These are phyloP conservation scores for Pyrenophora seminiperda DNA, from an alignment of 2,329 filamentous ascomycete species.

Conservation along the genomic window DNA sequence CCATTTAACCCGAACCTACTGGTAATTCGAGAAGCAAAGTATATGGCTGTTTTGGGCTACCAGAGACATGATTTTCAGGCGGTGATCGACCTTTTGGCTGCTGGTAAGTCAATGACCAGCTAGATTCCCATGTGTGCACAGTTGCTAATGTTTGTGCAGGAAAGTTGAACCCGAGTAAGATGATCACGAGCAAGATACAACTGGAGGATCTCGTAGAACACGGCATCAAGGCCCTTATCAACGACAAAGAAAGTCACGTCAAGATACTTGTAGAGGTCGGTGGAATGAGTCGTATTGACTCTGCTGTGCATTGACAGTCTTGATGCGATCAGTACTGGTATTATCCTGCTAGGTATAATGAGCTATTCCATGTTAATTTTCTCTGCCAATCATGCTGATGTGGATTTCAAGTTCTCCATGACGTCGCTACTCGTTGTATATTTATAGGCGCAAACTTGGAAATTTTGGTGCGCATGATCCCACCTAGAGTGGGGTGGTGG, in stretches of 20 bases:
- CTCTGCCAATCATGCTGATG: no score
- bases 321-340: not conserved
- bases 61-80: conserved; percentile 60
- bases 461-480: not conserved
- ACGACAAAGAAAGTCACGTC: conserved; percentile 66
- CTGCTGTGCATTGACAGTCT: conserved; percentile 10
- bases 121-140: not conserved
- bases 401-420: no score
- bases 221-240: conserved; percentile 62
- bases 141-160: conserved; percentile 41
- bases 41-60: conserved; percentile 58
- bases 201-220: conserved; percentile 62
- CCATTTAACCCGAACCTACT: conserved; percentile 61
- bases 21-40: conserved; percentile 59
- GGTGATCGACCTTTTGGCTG: conserved; percentile 59
- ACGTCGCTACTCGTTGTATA: no score
- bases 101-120: conserved; percentile 34
- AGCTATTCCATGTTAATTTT: not conserved
- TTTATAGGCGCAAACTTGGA: no score
- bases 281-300: conserved; percentile 21
- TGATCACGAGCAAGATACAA: conserved; percentile 66
- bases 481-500: not conserved
- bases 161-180: conserved; percentile 57
- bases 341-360: not conserved
- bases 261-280: conserved; percentile 63